Base-by-base conservation (phyloP, 208 protist species). In the Wallacemonas sp. region DNA sequence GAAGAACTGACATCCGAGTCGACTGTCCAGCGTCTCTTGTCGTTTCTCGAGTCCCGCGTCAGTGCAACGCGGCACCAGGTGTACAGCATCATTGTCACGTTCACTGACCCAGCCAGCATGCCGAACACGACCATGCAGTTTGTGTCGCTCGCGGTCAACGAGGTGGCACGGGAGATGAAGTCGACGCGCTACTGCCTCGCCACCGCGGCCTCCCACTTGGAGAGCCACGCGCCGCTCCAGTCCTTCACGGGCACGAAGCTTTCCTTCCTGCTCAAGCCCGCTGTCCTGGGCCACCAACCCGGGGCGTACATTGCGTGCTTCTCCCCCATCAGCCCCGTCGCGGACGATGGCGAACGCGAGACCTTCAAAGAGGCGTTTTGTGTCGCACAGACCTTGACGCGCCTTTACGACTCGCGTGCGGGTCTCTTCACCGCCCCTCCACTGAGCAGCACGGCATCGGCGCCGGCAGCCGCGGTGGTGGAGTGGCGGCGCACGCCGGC, bases 111-210 rank as follows among this genome's bases (percentile, higher is more conserved):
- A 20, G 55, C 46, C 5, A 39, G 25, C 1, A 52, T 77, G 32
- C 77, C 80, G 0, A 92, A 92, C 69, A 86, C 84, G 4, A 95
- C 89, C 1, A 69, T 92, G 57, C 86, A 92, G 64, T 89, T 95
- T 55, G 59, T 95, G 3, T 92, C 89, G 1, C 69, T 94, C 3
- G 65, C 84, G 1, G 76, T 91, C 0, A 72, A 79, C 32, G 84
- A 91, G 50, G 61, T 85, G 11, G 46, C 77, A 12, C 66, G 79
- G 1, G 81, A 79, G 0, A 82, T 87, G 78, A 78, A 77, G 44
- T 91, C 84, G 14, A 90, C 86, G 14, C 79, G 89, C 0, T 84
- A 95, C 59, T 86, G 80, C 46, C 48, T 94, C 14, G 77, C 76
- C 14, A 84, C 82, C 0, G 76, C 81, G 1, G 85, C 84, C 0